Conservation (phyloP, 345 rosid genomes). For the Sonneratia alba region DNA sequence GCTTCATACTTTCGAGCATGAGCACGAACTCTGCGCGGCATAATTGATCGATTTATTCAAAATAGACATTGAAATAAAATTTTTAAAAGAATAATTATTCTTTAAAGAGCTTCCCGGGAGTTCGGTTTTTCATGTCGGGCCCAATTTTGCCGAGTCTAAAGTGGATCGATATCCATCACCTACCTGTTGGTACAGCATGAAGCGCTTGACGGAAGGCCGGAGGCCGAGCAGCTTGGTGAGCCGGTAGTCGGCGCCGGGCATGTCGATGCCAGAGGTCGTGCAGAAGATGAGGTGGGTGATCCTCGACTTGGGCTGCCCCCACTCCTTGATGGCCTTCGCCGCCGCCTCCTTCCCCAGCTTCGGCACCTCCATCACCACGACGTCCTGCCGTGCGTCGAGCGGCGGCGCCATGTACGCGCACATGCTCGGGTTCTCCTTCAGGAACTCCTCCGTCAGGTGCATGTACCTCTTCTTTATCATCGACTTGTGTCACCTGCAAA, state of each 20-base stretch:
- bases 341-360: conserved; percentile 71
- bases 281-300: conserved; percentile 74
- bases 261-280: conserved; percentile 68
- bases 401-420: conserved; percentile 65
- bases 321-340: conserved; percentile 49
- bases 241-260: conserved; percentile 88
- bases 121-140: too few relatives aligned
- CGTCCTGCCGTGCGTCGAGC: conserved; percentile 51
- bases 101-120: too few relatives aligned
- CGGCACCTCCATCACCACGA: conserved; percentile 59
- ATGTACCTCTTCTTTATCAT: conserved; percentile 49
- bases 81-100: too few relatives aligned
- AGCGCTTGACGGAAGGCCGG: conserved; percentile 55
- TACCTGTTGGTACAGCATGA: conserved; percentile 47
- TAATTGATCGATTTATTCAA: too few relatives aligned
- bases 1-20: too few relatives aligned
- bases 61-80: too few relatives aligned
- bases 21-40: too few relatives aligned
- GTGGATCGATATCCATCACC: too few relatives aligned
- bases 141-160: too few relatives aligned
- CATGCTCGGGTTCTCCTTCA: conserved; percentile 41
- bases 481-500: conserved; percentile 51
- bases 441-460: conserved; percentile 50
- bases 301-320: conserved; percentile 74
- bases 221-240: conserved; percentile 71